Base-by-base conservation (phyloP, 208 protist genomes). In the Wallacemonas sp. region DNA sequence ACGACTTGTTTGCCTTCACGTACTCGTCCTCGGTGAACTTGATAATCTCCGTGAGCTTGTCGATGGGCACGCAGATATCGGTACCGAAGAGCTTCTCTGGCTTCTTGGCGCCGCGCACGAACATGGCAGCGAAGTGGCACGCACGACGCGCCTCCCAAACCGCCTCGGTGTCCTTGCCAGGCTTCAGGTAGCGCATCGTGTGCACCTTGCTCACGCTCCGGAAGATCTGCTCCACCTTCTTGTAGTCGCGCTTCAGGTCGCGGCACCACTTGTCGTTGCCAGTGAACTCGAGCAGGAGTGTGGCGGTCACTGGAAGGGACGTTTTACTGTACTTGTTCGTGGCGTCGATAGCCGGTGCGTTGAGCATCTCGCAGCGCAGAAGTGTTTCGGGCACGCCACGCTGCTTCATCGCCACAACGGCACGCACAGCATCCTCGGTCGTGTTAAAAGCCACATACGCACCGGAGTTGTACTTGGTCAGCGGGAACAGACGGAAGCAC, bases 1-100 rank as follows among this genome's bases (percentile, higher is more conserved):
- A 68, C 0, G 74, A 4, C 6, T 67, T 36, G 5, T 68, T 57
- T 1, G 29, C n/a, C 12, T 67, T 58, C 1, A 24, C 41, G 27
- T 93, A 76, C 47, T 94, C 83, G n/a, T 67, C 55, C 55, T 93
- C 80, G 0, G 85, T 93, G 11, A 81, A 68, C 26, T 39, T 39
- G 14, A 96, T 76, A 17, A 72, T 65, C 24, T 78, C 41, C 2
- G 81, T 56, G 9, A 95, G 63, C 24, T 73, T 66, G 16, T 81
- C 88, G 24, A 96, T 70, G 27, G 90, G 90, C 3, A 93, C 90
- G 49, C 80, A 93, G 4, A 89, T 86, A 70, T 95, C 88, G 14
- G 75, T 88, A 6, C 72, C 60, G 21, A 80, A 68, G 8, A 81
- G 38, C 21, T 70, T 65, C 33, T 80, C 52, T 4, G 58, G 27